These are phyloP conservation scores for Spirogloea muscicola DNA, from an alignment of 139 green algal genomes.

Conservation along the genomic window DNA sequence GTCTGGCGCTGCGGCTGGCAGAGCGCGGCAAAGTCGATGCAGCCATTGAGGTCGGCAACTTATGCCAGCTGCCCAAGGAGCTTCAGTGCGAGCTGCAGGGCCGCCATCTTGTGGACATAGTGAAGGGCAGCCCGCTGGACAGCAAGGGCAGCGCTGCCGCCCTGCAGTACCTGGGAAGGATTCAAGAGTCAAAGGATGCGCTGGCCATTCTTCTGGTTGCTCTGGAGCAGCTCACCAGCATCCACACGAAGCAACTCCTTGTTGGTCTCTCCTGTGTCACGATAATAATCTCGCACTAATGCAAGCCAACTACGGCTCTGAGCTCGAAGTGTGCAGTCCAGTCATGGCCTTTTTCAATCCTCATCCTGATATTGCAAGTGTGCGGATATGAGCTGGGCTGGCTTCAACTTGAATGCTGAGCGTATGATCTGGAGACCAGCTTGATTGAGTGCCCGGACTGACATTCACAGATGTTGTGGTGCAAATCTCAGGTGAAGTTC, in stretches of 20 bases:
- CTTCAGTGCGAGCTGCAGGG: constrained; percentile 26
- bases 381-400: too few relatives aligned
- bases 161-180: constrained; percentile 11
- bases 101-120: constrained; percentile 2
- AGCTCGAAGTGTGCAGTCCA: too few relatives aligned
- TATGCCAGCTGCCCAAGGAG: not conserved
- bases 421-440: too few relatives aligned
- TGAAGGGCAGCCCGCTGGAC: not conserved
- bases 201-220: constrained; percentile 18
- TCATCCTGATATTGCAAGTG: too few relatives aligned
- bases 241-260: constrained; percentile 30
- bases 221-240: constrained; percentile 4
- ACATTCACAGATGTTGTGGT: not conserved
- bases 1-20: constrained; percentile 18
- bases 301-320: too few relatives aligned
- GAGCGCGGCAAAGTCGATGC: constrained; percentile 19
- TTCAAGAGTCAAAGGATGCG: constrained; percentile 13
- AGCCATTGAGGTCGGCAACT: constrained; percentile 21
- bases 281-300: too few relatives aligned
- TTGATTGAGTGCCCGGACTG: too few relatives aligned
- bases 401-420: too few relatives aligned
- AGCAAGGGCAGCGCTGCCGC: constrained; percentile 7
- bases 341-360: too few relatives aligned
- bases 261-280: constrained; percentile 13
- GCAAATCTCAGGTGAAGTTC: constrained; percentile 13